Base-by-base conservation (phyloP, 2,329 filamentous ascomycete genomes). In the Fusarium acutatum region DNA sequence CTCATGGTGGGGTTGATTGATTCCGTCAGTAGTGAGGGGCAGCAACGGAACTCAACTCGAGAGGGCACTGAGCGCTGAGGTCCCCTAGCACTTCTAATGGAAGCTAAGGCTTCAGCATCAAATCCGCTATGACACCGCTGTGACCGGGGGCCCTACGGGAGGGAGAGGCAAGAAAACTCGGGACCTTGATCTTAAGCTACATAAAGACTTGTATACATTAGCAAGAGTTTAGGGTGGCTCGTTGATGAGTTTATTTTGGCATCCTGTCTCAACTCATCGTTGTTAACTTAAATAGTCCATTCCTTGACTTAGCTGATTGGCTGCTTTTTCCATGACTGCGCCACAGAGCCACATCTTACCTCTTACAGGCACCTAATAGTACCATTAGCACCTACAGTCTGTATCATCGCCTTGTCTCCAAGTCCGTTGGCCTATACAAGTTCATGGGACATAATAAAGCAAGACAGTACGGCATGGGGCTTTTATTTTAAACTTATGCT, bases 1-100 rank as follows among this genome's bases (percentile, higher is more conserved):
- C 40, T 35, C 30, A 72, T 74, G 64, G 72, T 71, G 72, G 72
- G 72, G 71, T 74, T 63, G 30, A 64, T 63, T 26, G 28, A 47
- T 57, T 18, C 24, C 20, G 34, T n/a, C 20, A 54, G 50, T 28
- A 40, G 28, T 57, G 71, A 74, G 72, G 72, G 72, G 72, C 68
- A 72, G 34, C 46, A 10, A 14, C 6, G 26, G 26, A 26, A 26
- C 26, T 26, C 26, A 26, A 26, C 17, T 22, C 18, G 20, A 7
- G 34, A 34, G 38, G 30, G 32, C 34, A 64, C 44, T 58, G 40
- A 41, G 49, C 40, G 58, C 56, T 56, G 65, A 54, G 67, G 49
- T 41, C 41, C 40, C 57, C 61, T 70, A 65, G 64, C 57, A 62
- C 50, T 53, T 49, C 7, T 26, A 26, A 26, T 26, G 26, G 26